Evolutionary conservation across 2,329 filamentous ascomycete genomes (phyloP), one percentile per base, ranked within the genome.

Genomic region (Blumeria graminis): DNA sequence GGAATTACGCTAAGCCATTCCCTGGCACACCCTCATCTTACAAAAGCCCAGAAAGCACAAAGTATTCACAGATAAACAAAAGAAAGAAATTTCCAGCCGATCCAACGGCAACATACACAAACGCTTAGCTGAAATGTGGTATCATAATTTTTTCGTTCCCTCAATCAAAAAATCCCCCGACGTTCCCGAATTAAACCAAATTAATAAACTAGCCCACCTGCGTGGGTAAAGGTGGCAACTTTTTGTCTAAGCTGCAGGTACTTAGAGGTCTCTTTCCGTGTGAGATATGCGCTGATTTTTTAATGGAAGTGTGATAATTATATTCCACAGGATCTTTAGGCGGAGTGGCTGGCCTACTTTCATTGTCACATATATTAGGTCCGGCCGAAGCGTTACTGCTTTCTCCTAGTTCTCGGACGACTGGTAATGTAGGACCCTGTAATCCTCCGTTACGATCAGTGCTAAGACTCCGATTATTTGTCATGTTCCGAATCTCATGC

Each of bases 341-440:
- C 0, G 73, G 71, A 2, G 72, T 73, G 35, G 66, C 58, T 1
- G 72, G 71, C 32, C 71, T 59, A 58, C 50, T 65, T 59, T 66
- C 51, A 34, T 64, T 58, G 55, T 62, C 65, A 16, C 65, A 68
- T 58, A 75, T 77, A 45, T 74, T 74, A 58, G 76, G 78, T 56
- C 75, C 74, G 34, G 74, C 77, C 1, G 80, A 78, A 28, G 80
- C 75, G 58, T 82, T 86, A 7, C 75, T 77, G 9, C 74, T 81
- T 68, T 95, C 90, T 5, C 80, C 84, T n/a, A 80, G 83, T 69
- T 96, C 90, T 62, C 94, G 86, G 6, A 96, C 88, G 9, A 95
- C 82, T 0, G 90, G 90, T 1, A 96, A 71, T 1, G 75, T 80
- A 14, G 73, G 70, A n/a, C 75, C 73, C 70, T 76, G 65, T 11